These are phyloP conservation scores for Tetracentron sinense DNA, from an alignment of 164 flowering plant species.

Conservation along the genomic window DNA sequence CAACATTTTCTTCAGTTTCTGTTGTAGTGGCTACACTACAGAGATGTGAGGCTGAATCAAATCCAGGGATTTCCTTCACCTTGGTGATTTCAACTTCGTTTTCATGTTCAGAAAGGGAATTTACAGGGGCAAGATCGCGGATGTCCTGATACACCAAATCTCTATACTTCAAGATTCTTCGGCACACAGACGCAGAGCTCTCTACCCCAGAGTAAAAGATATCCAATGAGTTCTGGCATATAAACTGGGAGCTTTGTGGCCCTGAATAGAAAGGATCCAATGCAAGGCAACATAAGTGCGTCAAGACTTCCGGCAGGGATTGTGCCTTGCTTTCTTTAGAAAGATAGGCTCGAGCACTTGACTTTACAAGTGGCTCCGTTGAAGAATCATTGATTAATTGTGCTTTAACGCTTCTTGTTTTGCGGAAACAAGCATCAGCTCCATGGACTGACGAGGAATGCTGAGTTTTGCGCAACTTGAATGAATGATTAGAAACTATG, in stretches of 20 bases:
- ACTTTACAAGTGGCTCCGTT: background rate
- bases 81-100: background rate
- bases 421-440: background rate
- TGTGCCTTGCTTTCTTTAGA: background rate
- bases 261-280: constrained; percentile 25
- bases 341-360: background rate
- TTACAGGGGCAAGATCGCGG: background rate
- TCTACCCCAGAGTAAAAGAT: background rate
- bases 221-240: background rate
- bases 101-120: background rate
- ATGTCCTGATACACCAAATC: constrained; percentile 9
- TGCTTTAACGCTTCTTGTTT: background rate
- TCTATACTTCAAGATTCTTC: constrained; percentile 16
- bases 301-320: constrained; percentile 9
- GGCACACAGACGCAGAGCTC: background rate
- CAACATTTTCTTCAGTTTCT: background rate
- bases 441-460: background rate
- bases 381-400: background rate
- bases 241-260: background rate
- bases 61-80: background rate
- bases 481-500: background rate
- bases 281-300: constrained; percentile 20
- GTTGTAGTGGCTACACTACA: background rate
- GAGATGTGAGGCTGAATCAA: background rate
- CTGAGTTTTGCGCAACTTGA: background rate